A percentile compares a stretch with the other conserved stretches of the same genome.
These are phyloP conservation scores for Anthoceros angustus DNA, from an alignment of 225 moss, liverwort and hornwort species.

Conservation along the genomic window DNA sequence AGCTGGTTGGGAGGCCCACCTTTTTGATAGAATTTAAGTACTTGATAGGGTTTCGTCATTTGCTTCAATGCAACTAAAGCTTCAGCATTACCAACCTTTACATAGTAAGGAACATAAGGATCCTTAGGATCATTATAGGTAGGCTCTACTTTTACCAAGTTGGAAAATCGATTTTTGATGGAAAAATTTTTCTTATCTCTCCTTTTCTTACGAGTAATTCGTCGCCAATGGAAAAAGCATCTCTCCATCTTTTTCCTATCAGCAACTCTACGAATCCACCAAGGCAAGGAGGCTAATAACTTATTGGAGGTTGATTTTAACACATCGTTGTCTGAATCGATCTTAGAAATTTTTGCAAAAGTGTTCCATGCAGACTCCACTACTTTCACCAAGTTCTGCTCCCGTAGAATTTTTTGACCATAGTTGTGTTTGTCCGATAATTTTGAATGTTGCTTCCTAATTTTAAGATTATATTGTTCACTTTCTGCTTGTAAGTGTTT, in stretches of 20 bases:
- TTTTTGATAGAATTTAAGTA: not conserved
- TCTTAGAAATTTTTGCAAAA: not conserved
- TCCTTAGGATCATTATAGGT: not conserved
- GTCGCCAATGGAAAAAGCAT: not conserved
- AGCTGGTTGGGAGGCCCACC: not conserved
- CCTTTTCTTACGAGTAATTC: not conserved
- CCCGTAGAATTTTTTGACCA: not conserved
- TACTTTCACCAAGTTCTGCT: not conserved
- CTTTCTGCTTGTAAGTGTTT: not conserved
- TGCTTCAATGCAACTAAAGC: not conserved
- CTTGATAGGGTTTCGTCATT: not conserved
- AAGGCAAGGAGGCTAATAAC: not conserved
- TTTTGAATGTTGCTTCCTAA: not conserved
- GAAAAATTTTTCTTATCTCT: not conserved
- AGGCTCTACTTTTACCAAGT: not conserved
- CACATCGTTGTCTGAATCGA: not conserved
- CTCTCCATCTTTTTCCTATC: not conserved
- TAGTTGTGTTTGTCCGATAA: not conserved
- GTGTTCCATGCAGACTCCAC: not conserved
- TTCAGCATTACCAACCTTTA: slow-evolving; percentile 1
- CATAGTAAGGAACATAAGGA: not conserved
- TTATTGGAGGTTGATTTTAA: not conserved
- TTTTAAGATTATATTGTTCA: not conserved
- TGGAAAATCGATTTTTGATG: not conserved
- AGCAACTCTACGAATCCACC: not conserved